phyloP scores from a whole-genome alignment of 208 protist genomes.

The Acanthamoeba pearcei region DNA sequence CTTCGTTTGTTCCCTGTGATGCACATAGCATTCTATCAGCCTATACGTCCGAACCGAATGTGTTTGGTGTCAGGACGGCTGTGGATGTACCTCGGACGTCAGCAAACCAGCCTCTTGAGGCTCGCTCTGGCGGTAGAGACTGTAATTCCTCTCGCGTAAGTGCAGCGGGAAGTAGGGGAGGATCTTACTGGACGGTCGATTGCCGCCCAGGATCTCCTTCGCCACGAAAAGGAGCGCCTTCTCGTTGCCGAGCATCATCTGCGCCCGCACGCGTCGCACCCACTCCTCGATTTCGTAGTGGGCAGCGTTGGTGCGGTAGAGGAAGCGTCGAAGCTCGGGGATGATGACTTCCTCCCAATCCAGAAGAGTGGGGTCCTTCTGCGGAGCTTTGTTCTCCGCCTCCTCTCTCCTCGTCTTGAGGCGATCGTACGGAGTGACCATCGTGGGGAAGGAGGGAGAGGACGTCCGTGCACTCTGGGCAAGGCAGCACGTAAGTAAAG shows the following conservation, averaged over 20 bases:
- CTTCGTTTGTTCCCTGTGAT: background rate
- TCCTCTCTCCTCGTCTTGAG: background rate
- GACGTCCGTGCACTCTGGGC: background rate
- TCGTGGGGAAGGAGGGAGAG: slow-evolving; percentile 20
- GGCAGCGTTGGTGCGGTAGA: slow-evolving; percentile 13
- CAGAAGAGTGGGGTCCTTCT: slow-evolving; percentile 56
- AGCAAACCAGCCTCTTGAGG: slow-evolving; percentile 22
- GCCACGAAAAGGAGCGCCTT: slow-evolving; percentile 38
- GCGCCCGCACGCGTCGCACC: slow-evolving; percentile 35
- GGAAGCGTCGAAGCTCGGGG: slow-evolving; percentile 37
- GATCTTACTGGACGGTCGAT: background rate
- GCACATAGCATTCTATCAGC: background rate
- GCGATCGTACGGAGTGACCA: slow-evolving; percentile 8
- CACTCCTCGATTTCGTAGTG: slow-evolving; percentile 74
- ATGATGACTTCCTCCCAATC: slow-evolving; percentile 74
- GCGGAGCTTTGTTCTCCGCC: background rate
- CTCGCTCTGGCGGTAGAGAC: background rate
- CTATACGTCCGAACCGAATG: background rate
- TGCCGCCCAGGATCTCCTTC: slow-evolving; percentile 45
- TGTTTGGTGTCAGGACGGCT: background rate
- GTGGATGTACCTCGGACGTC: slow-evolving; percentile 6
- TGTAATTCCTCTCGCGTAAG: slow-evolving; percentile 25
- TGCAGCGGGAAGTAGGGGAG: slow-evolving; percentile 42
- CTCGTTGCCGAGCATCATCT: slow-evolving; percentile 59
- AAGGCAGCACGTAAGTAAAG: background rate